A percentile compares a stretch with the other conserved stretches of the same genome.
phyloP scores from a whole-genome alignment of 2,329 filamentous ascomycete genomes.

The Kalmusia sp. region DNA sequence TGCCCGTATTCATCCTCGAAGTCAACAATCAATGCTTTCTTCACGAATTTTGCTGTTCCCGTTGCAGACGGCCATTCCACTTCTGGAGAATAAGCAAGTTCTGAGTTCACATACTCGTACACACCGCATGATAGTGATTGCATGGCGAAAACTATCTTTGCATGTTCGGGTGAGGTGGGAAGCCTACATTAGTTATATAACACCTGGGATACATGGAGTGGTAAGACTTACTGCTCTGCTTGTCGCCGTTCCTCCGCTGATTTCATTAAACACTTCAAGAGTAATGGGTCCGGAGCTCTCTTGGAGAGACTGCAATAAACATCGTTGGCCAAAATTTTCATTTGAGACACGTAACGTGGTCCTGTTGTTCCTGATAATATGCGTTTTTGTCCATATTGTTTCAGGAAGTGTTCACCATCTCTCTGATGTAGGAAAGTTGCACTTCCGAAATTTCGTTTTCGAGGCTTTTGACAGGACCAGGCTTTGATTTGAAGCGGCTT shows the following conservation, averaged over 20 bases:
- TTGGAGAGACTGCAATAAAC: conserved; percentile 14
- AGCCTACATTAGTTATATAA: not conserved
- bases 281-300: conserved; percentile 10
- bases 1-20: conserved; percentile 8
- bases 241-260: conserved; percentile 9
- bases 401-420: conserved; percentile 49
- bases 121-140: conserved; percentile 28
- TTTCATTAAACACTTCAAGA: conserved; percentile 12
- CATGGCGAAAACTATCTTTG: conserved; percentile 10
- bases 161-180: not conserved
- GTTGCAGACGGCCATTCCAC: conserved; percentile 42
- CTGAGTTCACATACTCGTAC: conserved; percentile 45
- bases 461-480: conserved; percentile 53
- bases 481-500: conserved; percentile 43
- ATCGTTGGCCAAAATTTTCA: conserved; percentile 5
- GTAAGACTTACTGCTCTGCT: conserved; percentile 6
- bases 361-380: not conserved
- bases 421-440: conserved; percentile 52
- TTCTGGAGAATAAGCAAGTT: conserved; percentile 48
- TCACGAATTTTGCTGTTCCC: conserved; percentile 41
- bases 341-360: not conserved
- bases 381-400: not conserved
- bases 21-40: conserved; percentile 31
- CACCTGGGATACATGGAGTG: not conserved
- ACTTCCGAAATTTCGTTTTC: conserved; percentile 48